phyloP scores from a whole-genome alignment of 116 monocot species.

The Thalassia testudinum region DNA sequence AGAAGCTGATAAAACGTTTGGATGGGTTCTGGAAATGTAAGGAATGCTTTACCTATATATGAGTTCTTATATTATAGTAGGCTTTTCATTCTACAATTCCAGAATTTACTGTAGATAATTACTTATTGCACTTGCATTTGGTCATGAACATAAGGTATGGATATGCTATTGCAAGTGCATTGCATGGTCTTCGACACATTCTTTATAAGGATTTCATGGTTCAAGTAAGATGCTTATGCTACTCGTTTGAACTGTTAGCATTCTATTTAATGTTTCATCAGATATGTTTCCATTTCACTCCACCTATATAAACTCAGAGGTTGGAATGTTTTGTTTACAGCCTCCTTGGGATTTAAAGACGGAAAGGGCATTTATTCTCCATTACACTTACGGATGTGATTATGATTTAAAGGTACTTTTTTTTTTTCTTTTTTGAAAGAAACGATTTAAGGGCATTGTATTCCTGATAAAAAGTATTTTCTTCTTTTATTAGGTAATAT shows the following conservation, averaged over 20 bases:
- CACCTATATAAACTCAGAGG: neutral
- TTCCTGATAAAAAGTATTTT: neutral
- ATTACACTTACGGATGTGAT: constrained; percentile 97
- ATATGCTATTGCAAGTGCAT: constrained; percentile 69
- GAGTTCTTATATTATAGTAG: neutral
- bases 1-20: constrained; percentile 60
- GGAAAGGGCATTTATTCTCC: constrained; percentile 67
- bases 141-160: constrained; percentile 47
- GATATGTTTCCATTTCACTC: neutral
- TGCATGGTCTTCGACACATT: constrained; percentile 83
- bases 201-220: constrained; percentile 88
- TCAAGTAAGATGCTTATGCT: constrained; percentile 3
- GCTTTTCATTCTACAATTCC: neutral
- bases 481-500: neutral
- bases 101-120: neutral
- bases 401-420: constrained; percentile 55
- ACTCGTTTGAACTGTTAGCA: neutral
- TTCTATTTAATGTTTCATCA: neutral
- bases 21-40: constrained; percentile 80
- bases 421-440: neutral
- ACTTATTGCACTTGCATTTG: neutral
- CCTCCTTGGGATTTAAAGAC: constrained; percentile 89
- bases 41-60: neutral
- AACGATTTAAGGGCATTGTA: neutral
- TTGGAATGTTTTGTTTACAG: constrained; percentile 14